phyloP scores from a whole-genome alignment of 768 basidiomycete genomes.

The Termitomyces sp. region DNA sequence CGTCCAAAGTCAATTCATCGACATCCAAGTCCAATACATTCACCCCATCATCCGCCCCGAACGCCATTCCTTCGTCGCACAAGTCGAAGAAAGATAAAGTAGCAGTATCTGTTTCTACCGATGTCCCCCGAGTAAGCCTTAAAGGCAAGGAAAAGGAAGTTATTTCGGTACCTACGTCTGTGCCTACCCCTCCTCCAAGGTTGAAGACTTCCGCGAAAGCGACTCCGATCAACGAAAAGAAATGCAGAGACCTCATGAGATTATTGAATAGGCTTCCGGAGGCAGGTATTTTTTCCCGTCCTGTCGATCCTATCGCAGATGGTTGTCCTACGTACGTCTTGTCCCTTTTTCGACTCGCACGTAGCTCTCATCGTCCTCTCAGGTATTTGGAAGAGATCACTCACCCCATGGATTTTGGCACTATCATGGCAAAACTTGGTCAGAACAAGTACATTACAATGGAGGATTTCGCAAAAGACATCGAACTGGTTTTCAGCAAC shows the following conservation, averaged over 20 bases:
- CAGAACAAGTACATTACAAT: conserved; percentile 68
- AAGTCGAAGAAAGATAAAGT: conserved; percentile 42
- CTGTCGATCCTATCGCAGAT: conserved; percentile 79
- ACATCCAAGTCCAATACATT: background rate
- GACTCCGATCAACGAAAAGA: conserved; percentile 74
- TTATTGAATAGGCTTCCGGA: conserved; percentile 57
- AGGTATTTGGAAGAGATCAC: conserved; percentile 92
- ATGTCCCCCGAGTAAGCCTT: conserved; percentile 37
- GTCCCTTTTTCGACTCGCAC: background rate
- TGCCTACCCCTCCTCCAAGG: conserved; percentile 30
- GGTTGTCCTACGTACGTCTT: conserved; percentile 85
- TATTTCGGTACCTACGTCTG: conserved; percentile 15
- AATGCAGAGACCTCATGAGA: conserved; percentile 70
- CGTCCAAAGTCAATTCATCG: conserved; percentile 11
- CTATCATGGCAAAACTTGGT: conserved; percentile 66
- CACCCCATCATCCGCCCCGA: conserved; percentile 8
- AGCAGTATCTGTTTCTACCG: conserved; percentile 18
- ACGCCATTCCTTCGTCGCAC: conserved; percentile 15
- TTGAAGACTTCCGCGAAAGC: conserved; percentile 29
- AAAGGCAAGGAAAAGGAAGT: conserved; percentile 79
- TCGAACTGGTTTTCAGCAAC: conserved; percentile 81
- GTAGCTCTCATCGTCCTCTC: background rate
- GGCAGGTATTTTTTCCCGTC: conserved; percentile 65
- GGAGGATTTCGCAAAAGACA: conserved; percentile 77
- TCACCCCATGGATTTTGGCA: conserved; percentile 91